A percentile compares a stretch with the other conserved stretches of the same genome.
These are phyloP conservation scores for Penicillium crystallinum DNA, from an alignment of 495 filamentous ascomycete genomes.

Conservation along the genomic window DNA sequence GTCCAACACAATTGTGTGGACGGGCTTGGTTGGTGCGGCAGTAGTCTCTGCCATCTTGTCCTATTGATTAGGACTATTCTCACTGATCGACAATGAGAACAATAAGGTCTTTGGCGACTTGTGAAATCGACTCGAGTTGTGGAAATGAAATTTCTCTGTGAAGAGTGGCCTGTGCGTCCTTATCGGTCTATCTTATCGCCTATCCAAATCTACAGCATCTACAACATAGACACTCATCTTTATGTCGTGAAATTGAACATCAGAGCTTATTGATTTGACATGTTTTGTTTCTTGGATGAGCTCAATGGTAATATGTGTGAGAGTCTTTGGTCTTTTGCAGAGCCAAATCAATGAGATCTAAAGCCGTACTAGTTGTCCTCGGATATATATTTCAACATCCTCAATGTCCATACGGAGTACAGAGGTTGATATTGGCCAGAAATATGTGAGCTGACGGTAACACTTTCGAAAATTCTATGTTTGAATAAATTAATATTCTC, in stretches of 20 bases:
- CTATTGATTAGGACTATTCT: neutral
- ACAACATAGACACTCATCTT: neutral
- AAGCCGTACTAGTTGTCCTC: too few species aligned
- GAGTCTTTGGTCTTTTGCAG: too few species aligned
- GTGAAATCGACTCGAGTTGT: conserved; percentile 1
- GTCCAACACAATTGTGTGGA: conserved; percentile 84
- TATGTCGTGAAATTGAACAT: neutral
- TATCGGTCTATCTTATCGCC: conserved; percentile 27
- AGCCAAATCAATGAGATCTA: too few species aligned
- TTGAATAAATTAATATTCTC: neutral
- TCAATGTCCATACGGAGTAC: neutral
- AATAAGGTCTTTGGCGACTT: conserved; percentile 2
- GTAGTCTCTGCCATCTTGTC: conserved; percentile 36
- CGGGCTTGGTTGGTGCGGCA: conserved; percentile 50
- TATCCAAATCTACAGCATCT: conserved; percentile 3
- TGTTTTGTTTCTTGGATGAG: too few species aligned
- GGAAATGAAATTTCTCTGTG: conserved; percentile 25
- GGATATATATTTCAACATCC: too few species aligned
- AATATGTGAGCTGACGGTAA: too few species aligned
- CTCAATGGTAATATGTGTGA: too few species aligned
- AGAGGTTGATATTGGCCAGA: too few species aligned
- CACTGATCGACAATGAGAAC: neutral
- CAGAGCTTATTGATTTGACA: neutral
- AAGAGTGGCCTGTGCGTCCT: conserved; percentile 26
- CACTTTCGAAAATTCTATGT: too few species aligned